Evolutionary conservation across 345 rosid species (phyloP).

Genomic region (thale cress (Arabidopsis thaliana)): DNA sequence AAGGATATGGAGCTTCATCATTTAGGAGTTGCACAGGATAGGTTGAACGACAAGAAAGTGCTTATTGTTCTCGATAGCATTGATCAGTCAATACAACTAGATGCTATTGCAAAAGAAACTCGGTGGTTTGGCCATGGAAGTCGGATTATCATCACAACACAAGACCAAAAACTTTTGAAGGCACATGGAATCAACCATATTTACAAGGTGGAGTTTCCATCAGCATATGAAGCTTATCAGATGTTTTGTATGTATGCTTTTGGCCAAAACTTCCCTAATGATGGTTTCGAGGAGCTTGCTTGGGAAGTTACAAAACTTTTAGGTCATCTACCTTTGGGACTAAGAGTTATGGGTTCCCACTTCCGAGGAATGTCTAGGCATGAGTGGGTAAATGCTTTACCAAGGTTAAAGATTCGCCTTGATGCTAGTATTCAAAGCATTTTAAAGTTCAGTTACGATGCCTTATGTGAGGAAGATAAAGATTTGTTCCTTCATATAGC

Average conservation of each 20-base stretch:
- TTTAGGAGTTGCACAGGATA: neutral
- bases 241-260: neutral
- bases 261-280: neutral
- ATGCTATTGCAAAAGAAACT: neutral
- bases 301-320: neutral
- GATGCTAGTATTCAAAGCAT: neutral
- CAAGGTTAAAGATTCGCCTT: neutral
- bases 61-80: neutral
- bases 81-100: neutral
- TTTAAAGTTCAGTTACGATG: neutral
- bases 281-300: neutral
- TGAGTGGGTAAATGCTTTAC: neutral
- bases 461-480: neutral
- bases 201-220: neutral
- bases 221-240: neutral
- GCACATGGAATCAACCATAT: neutral
- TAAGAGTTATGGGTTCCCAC: neutral
- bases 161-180: neutral
- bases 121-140: neutral
- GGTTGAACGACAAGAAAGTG: neutral
- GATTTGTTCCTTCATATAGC: neutral
- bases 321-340: neutral
- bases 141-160: slow-evolving; percentile 8
- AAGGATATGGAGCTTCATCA: neutral
- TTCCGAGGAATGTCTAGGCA: neutral